Base-by-base conservation (phyloP, 371 early-diverging fungal species). In the Apophysomyces variabilis region DNA sequence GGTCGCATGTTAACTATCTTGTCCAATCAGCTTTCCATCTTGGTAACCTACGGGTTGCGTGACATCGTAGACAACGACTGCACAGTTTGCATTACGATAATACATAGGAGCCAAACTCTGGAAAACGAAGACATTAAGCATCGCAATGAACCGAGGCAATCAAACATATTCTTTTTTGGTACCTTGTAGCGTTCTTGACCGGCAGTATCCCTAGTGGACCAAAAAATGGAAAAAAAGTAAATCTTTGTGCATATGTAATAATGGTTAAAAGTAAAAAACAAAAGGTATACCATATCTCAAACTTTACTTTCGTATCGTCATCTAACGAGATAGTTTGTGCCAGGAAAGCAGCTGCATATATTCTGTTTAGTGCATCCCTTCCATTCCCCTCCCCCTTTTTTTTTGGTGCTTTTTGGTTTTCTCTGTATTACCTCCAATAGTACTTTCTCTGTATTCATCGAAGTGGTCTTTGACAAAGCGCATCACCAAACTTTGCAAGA, bases 91-190 rank as follows among this genome's bases (percentile, higher is more conserved):
- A 75, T 96, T 96, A 62, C 99, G 87, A 78, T 99, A 99, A 82
- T 99, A 99, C 96, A 97, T 98, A 38, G 98, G 99, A 54, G 99
- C 99, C 73, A 99, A 91, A 72, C 93, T 92, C 91, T 92, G 82
- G 64, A 58, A 18, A 9, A 32, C n/a, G 21, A 50, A 50, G 21
- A n/a, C 9, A 21, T 21, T 21, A 18, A 50, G 54, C 21, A 21
- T 50, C n/a, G 16, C n/a, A 50, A 50, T 21, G 0, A 1, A 21
- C 16, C 18, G 16, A 21, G 21, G 9, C 8, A 16, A 9, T 21
- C 21, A 26, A 26, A 26, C 16, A 0, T 50, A 18, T 9, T 9
- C n/a, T 21, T 4, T 21, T 16, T 9, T 18, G 6, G 1, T 86
- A 85, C 90, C 86, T 93, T 94, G 81, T 95, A 97, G 68, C 97